Base-by-base conservation (phyloP, 805 yeast genomes). In the Nakazawaea ishiwadae region DNA sequence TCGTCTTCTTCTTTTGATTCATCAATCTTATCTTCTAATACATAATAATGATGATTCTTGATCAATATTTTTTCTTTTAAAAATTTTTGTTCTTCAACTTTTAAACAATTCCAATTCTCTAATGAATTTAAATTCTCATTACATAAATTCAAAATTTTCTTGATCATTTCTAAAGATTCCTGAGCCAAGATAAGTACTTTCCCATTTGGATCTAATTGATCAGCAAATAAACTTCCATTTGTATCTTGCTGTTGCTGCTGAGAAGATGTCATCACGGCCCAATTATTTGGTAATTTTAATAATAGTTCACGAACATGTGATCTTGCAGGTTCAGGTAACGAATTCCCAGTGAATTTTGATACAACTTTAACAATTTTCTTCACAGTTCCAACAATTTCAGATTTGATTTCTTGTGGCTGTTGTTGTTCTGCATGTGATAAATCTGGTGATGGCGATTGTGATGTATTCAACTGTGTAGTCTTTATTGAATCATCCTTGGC, bases 161-260 rank as follows among this genome's bases (percentile, higher is more conserved):
- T 73, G 28, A 91, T 82, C 88, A 90, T 85, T 32, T 84, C 93
- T 36, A 91, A 65, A 0, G 96, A 82, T 59, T 93, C 99, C 49
- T 84, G 83, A 0, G 98, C 97, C 46, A 91, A 68, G 4, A 84
- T 73, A 19, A 93, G 63, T 1, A 88, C 85, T 48, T 82, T 79
- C 17, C 85, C 87, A 55, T 87, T 84, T 8, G 76, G 64, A 48
- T 69, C 66, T 45, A 16, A 58, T 52, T 9, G 60, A n/a, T n/a
- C n/a, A n/a, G n/a, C n/a, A n/a, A n/a, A n/a, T n/a, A n/a, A n/a
- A n/a, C n/a, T n/a, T n/a, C n/a, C n/a, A n/a, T n/a, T n/a, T n/a
- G n/a, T n/a, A n/a, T n/a, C n/a, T n/a, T n/a, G n/a, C n/a, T n/a
- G n/a, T n/a, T n/a, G n/a, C n/a, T n/a, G n/a, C n/a, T n/a, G n/a